Evolutionary conservation across 2,329 filamentous ascomycete genomes (phyloP), one percentile per base, ranked within the genome.

Genomic region (Diaporthe australafricana): DNA sequence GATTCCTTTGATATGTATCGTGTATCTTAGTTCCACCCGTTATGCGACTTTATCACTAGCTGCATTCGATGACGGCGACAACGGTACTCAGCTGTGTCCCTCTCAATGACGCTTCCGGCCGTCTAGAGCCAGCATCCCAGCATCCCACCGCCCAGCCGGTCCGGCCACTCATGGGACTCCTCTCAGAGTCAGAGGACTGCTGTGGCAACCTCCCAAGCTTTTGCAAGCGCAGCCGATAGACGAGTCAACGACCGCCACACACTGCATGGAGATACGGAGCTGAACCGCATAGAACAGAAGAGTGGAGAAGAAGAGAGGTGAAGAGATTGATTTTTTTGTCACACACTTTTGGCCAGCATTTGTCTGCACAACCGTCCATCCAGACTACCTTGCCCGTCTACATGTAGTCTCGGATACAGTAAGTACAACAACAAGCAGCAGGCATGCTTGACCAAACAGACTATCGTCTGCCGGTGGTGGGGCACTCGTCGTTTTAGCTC

Each of bases 211-310:
- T 65, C 42, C 60, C 47, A 48, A 50, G 27, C 42, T 38, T 16
- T 65, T 25, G 6, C 60, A 65, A 65, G 60, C 42, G 42, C 42
- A 25, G 60, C 14, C 60, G 42, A 11, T 7, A 8, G n/a, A 38
- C 52, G 66, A 68, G 66, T 68, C 66, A 57, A 68, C 40, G 40
- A 47, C 50, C 35, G 65, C 50, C 65, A 68, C 63, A 42, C 48
- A 2, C 50, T 60, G 25, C 38, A 45, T 45, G 38, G 38, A 38
- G 22, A 14, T 25, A 45, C 56, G 30, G 16, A 60, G 25, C 22
- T 60, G 56, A 60, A n/a, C 38, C 8, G 38, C 3, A 60, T 8
- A 11, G 38, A 60, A 40, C 9, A 40, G 11, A 40, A 40, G 38
- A 16, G 38, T 12, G 38, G 11, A 11, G 38, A 40, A 40, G 9